A percentile compares a stretch with the other conserved stretches of the same genome.
Evolutionary conservation across 1,284 basidiomycete species (phyloP).

Genomic region (Fomitopsis betulina): DNA sequence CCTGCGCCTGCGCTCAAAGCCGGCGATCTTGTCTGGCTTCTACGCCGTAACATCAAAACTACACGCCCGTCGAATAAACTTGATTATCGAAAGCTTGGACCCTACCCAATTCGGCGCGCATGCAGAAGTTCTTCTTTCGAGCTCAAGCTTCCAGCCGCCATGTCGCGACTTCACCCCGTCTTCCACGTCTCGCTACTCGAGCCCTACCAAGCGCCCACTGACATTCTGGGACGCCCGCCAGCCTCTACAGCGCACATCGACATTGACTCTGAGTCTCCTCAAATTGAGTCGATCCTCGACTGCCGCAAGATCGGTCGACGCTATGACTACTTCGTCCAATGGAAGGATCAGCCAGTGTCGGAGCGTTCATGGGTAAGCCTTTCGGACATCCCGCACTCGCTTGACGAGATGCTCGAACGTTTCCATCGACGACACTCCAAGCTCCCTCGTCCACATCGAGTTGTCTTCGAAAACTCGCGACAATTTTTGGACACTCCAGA

Average conservation of each 20-base stretch:
- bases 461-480: too few relatives aligned
- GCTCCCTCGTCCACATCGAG: slow-evolving; percentile 18
- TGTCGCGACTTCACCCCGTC: slow-evolving; percentile 31
- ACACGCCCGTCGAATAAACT: slow-evolving; percentile 35
- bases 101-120: slow-evolving; percentile 26
- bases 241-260: too few relatives aligned
- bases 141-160: slow-evolving; percentile 29
- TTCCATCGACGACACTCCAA: slow-evolving; percentile 30
- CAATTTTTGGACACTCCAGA: too few relatives aligned
- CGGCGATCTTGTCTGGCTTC: slow-evolving; percentile 34
- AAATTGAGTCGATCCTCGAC: slow-evolving; percentile 19
- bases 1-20: slow-evolving; percentile 25
- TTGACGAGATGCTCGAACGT: slow-evolving; percentile 26
- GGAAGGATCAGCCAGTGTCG: slow-evolving; percentile 14
- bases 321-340: slow-evolving; percentile 31
- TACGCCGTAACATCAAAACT: slow-evolving; percentile 31
- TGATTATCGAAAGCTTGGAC: slow-evolving; percentile 31
- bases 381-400: slow-evolving; percentile 26
- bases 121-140: slow-evolving; percentile 18
- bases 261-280: too few relatives aligned
- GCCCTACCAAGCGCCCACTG: slow-evolving; percentile 24
- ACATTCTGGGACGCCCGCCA: slow-evolving; percentile 14
- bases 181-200: slow-evolving; percentile 38
- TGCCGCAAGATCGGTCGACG: slow-evolving; percentile 26
- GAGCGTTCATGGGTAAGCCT: slow-evolving; percentile 30